Conservation (phyloP, 495 filamentous ascomycete species). For the Neurospora terricola region DNA sequence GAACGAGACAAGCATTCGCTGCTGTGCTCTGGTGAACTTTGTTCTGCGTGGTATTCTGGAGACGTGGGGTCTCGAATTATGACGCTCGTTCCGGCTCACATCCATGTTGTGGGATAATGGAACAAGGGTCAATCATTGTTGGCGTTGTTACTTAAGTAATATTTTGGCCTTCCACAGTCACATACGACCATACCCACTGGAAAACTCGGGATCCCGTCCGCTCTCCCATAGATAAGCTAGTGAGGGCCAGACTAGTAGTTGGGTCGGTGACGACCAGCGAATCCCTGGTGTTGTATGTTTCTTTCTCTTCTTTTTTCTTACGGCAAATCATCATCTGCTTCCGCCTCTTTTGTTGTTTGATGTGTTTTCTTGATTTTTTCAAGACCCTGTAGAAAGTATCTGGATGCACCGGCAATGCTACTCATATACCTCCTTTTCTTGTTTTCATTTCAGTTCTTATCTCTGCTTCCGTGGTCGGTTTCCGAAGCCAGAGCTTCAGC, state of each 20-base stretch:
- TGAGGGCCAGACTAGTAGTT: constrained; percentile 23
- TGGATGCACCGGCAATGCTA: too few species aligned
- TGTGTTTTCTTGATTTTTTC: too few species aligned
- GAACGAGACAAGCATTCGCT: neutral
- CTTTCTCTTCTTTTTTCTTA: neutral
- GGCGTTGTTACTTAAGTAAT: rapidly evolving
- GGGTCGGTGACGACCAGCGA: constrained; percentile 40
- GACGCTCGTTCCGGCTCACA: neutral
- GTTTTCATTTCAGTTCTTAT: too few species aligned
- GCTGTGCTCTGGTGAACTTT: neutral
- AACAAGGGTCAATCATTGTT: too few species aligned
- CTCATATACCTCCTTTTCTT: too few species aligned
- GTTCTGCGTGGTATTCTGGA: neutral
- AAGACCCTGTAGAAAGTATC: too few species aligned
- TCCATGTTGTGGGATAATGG: too few species aligned
- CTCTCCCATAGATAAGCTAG: constrained; percentile 26
- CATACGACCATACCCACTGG: constrained; percentile 5
- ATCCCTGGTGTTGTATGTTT: constrained; percentile 37
- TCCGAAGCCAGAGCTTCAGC: too few species aligned
- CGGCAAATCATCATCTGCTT: too few species aligned
- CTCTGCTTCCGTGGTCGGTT: too few species aligned
- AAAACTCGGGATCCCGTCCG: constrained; percentile 43
- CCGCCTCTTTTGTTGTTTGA: too few species aligned
- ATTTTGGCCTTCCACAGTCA: rapidly evolving
- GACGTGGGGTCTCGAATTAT: neutral